Base-by-base conservation (phyloP, 163 green algal genomes). In the Botryococcus braunii region DNA sequence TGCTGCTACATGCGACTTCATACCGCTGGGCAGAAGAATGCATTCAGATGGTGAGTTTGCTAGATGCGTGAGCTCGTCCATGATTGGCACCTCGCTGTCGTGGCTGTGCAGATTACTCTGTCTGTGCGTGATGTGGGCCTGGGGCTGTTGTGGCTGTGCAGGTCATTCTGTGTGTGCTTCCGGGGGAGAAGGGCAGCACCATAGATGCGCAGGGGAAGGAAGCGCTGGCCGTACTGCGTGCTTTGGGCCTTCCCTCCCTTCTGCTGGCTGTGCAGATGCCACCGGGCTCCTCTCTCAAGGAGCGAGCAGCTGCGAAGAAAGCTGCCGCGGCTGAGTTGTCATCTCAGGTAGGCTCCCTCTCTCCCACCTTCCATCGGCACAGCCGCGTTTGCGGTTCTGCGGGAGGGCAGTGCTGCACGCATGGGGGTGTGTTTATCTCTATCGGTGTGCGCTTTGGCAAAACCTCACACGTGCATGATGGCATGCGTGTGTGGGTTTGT, bases 261-360 rank as follows among this genome's bases (percentile, higher is more conserved):
- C 38, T 90, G n/a, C 76, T 75, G n/a, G 69, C 86, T 7, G 84
- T 89, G 43, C 72, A 82, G 40, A 65, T 52, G 34, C 25, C 43
- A 58, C 29, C 38, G 27, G 58, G 39, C 23, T 25, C 38, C 17
- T 32, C 23, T 40, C 75, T 95, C 36, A 95, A 95, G 74, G 76
- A 82, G 35, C 79, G 86, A 2, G 77, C 82, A 0, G 86, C 83
- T 25, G 86, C 88, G 0, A 89, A 86, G 73, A 95, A 94, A 78
- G 74, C 76, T 5, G 89, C 79, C 0, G 75, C 87, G 31, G 81
- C 81, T 21, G 86, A 75, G 9, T 66, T 93, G 32, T 36, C 35
- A 3, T 38, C 74, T 4, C 57, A 83, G 66, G 72, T 85, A 37
- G 0, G 62, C n/a, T 1, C 1, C 62, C 11, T 47, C 31, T 29